Percentiles rank a stretch among this genome's conserved stretches.
Evolutionary conservation across 441 rosid genomes (phyloP).

Genomic region (Erysimum cheiri): DNA sequence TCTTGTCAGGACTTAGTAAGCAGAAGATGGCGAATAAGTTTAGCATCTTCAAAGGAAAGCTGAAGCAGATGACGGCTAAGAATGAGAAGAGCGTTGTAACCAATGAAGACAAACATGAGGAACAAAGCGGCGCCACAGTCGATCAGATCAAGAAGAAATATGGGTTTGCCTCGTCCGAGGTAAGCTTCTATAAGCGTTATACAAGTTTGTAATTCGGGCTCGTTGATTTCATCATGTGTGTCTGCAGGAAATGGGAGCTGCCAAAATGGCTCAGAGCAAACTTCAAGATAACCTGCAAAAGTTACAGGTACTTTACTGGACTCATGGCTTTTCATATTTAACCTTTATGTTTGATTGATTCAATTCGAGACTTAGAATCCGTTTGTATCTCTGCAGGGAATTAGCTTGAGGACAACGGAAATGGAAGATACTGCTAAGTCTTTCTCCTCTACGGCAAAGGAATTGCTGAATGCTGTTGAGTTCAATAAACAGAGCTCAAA

Average conservation of each 20-base stretch:
- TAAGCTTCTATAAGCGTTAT: constrained; percentile 44
- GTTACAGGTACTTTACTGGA: constrained; percentile 63
- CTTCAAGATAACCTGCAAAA: constrained; percentile 74
- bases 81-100: constrained; percentile 56
- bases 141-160: constrained; percentile 93
- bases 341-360: not conserved
- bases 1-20: constrained; percentile 66
- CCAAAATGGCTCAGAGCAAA: constrained; percentile 85
- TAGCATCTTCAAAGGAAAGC: constrained; percentile 73
- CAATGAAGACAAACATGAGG: constrained; percentile 66
- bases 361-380: not conserved
- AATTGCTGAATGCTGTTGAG: constrained; percentile 67
- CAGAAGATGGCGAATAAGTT: constrained; percentile 77
- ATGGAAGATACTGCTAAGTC: constrained; percentile 90
- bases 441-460: constrained; percentile 88
- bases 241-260: constrained; percentile 72
- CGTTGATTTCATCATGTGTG: not conserved
- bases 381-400: constrained; percentile 57
- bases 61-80: constrained; percentile 70
- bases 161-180: constrained; percentile 70
- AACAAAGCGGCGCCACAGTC: constrained; percentile 57
- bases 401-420: constrained; percentile 71
- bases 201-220: not conserved
- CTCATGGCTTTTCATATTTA: not conserved
- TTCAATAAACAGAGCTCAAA: constrained; percentile 56